Percentiles rank a stretch among this genome's conserved stretches.
These are phyloP conservation scores for Hymenoscyphus albidus DNA, from an alignment of 2,329 filamentous ascomycete species.

Conservation along the genomic window DNA sequence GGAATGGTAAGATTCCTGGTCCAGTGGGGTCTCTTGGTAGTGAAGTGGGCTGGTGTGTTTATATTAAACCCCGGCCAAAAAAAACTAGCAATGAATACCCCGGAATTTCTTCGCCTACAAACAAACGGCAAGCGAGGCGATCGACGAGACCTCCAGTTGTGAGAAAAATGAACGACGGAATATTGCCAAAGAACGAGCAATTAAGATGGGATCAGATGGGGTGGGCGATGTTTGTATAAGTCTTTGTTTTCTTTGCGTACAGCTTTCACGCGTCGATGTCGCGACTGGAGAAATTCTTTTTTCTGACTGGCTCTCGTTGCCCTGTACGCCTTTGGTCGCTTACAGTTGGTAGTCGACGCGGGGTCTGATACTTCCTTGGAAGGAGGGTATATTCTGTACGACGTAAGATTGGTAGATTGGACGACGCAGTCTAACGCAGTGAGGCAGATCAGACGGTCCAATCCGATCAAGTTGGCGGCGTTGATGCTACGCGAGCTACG, in stretches of 20 bases:
- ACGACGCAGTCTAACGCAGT: neutral
- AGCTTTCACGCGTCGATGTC: constrained; percentile 15
- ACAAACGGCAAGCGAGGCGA: constrained; percentile 9
- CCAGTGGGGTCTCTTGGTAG: constrained; percentile 13
- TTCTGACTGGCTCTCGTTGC: constrained; percentile 8
- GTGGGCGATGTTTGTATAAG: neutral
- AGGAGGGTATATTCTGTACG: constrained; percentile 12
- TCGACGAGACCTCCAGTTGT: constrained; percentile 1
- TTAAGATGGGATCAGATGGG: neutral
- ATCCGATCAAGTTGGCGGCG: neutral
- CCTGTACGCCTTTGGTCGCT: constrained; percentile 1
- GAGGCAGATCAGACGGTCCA: neutral
- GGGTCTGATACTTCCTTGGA: constrained; percentile 19
- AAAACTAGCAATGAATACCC: constrained; percentile 3
- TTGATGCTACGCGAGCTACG: neutral
- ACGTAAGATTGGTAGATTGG: constrained; percentile 17
- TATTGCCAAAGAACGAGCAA: constrained; percentile 10
- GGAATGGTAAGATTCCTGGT: constrained; percentile 11
- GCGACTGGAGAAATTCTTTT: constrained; percentile 11
- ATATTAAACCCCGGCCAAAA: constrained; percentile 21
- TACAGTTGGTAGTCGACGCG: constrained; percentile 5
- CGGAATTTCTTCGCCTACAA: constrained; percentile 3
- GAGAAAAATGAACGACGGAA: neutral
- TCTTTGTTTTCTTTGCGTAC: constrained; percentile 6
- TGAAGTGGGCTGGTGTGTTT: constrained; percentile 20